Evolutionary conservation across 2,329 filamentous ascomycete genomes (phyloP).

Genomic region (Arthrobotrys pseudoclavata): DNA sequence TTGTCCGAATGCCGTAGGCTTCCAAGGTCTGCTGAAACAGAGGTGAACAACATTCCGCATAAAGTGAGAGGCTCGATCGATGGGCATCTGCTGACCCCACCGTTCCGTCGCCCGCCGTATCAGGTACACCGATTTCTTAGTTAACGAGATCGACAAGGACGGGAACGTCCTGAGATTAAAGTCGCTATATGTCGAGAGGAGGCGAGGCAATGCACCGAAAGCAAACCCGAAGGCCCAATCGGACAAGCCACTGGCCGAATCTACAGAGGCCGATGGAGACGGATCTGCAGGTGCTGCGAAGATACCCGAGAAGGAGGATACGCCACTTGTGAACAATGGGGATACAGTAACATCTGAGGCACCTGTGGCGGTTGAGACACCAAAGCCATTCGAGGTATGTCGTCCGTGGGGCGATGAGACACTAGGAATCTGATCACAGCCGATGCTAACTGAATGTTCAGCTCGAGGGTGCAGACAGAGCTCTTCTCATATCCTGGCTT

Average conservation of each 20-base stretch:
- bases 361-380: slow-evolving; percentile 27
- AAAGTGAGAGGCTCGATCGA: slow-evolving; percentile 21
- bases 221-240: slow-evolving; percentile 56
- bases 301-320: slow-evolving; percentile 15
- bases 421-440: background rate
- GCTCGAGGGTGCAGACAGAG: slow-evolving; percentile 67
- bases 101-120: background rate
- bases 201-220: slow-evolving; percentile 30
- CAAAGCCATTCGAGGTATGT: slow-evolving; percentile 43
- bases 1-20: slow-evolving; percentile 72
- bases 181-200: slow-evolving; percentile 65
- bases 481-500: slow-evolving; percentile 69
- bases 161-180: slow-evolving; percentile 81
- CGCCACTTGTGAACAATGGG: slow-evolving; percentile 8
- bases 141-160: slow-evolving; percentile 85
- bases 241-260: slow-evolving; percentile 47
- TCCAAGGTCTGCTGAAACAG: slow-evolving; percentile 77
- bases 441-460: slow-evolving; percentile 23
- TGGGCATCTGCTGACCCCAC: slow-evolving; percentile 30
- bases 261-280: slow-evolving; percentile 30
- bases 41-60: slow-evolving; percentile 66
- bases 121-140: slow-evolving; percentile 90
- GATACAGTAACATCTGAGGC: slow-evolving; percentile 15
- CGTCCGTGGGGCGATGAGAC: background rate
- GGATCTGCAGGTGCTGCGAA: slow-evolving; percentile 25